Evolutionary conservation across 1,284 basidiomycete genomes (phyloP).

Genomic region (Leccinum subrobustum): DNA sequence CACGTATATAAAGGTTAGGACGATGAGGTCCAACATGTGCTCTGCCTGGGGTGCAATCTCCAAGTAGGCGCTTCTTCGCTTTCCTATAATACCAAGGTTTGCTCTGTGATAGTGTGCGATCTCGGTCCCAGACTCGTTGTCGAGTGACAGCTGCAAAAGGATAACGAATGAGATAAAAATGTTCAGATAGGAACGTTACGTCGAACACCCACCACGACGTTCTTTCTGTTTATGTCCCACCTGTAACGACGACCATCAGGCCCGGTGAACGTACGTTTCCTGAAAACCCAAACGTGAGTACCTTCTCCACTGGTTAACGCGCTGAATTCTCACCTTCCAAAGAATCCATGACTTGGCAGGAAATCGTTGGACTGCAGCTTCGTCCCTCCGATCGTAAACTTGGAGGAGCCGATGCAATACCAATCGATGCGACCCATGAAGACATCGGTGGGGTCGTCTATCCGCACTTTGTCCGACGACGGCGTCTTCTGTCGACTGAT

Average conservation of each 20-base stretch:
- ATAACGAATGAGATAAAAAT: background rate
- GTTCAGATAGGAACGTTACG: background rate
- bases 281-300: constrained; percentile 4
- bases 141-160: constrained; percentile 21
- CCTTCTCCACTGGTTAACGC: background rate
- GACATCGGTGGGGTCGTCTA: constrained; percentile 6
- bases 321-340: constrained; percentile 16
- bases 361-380: constrained; percentile 21
- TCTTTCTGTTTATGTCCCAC: constrained; percentile 23
- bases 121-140: constrained; percentile 17
- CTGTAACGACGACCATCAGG: constrained; percentile 25
- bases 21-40: constrained; percentile 38
- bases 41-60: constrained; percentile 36
- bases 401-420: constrained; percentile 21
- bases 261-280: constrained; percentile 30
- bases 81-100: constrained; percentile 25
- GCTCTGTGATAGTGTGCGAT: constrained; percentile 32
- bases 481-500: constrained; percentile 10
- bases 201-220: constrained; percentile 21
- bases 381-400: constrained; percentile 20
- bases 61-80: constrained; percentile 27
- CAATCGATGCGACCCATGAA: constrained; percentile 25
- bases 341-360: constrained; percentile 20
- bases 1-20: constrained; percentile 30
- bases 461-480: background rate